Percentiles rank a stretch among this genome's conserved stretches.
Conservation (phyloP, 371 early-diverging fungal genomes). For the Apophysomyces sp. region DNA sequence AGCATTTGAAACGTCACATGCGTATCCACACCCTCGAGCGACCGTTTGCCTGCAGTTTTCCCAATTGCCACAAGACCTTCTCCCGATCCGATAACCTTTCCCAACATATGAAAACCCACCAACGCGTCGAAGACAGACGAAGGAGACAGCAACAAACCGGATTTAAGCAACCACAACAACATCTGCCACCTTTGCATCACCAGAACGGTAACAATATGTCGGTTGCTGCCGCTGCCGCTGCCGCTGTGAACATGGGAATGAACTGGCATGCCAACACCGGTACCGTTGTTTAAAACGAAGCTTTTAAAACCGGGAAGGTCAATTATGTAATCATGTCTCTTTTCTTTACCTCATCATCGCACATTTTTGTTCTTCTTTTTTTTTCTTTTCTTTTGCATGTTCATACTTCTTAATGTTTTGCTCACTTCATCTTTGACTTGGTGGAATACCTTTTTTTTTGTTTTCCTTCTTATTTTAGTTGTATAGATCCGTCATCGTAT, state of each 20-base stretch:
- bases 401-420: not conserved
- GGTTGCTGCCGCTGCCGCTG: not conserved
- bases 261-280: not conserved
- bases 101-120: slow-evolving; percentile 64
- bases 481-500: not conserved
- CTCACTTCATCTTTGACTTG: not conserved
- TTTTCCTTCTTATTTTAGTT: not conserved
- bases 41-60: slow-evolving; percentile 69
- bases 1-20: slow-evolving; percentile 90
- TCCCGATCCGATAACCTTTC: slow-evolving; percentile 76
- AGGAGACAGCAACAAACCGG: slow-evolving; percentile 18
- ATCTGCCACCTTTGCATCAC: not conserved
- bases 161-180: slow-evolving; percentile 19
- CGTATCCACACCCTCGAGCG: slow-evolving; percentile 83
- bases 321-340: slow-evolving; percentile 1
- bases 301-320: not conserved
- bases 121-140: slow-evolving; percentile 39
- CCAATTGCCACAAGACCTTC: slow-evolving; percentile 77
- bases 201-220: not conserved
- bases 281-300: not conserved
- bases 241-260: not conserved
- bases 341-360: not conserved
- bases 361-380: not conserved
- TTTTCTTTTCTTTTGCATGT: not conserved
- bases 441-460: not conserved